Conservation (phyloP, 257 asterid species). For the Nyctanthes arbortristis region DNA sequence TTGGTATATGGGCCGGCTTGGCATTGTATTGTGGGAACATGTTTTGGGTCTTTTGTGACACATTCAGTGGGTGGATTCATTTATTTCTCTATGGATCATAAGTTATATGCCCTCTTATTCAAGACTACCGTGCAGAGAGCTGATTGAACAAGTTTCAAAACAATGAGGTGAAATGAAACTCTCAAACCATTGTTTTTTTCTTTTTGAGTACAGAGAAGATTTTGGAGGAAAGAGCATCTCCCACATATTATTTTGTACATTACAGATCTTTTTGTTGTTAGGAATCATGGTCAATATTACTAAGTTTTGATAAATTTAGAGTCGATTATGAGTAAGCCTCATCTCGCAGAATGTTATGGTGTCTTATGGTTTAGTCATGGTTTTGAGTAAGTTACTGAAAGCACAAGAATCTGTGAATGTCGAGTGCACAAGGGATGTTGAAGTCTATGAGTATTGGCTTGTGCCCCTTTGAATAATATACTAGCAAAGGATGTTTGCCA, state of each 20-base stretch:
- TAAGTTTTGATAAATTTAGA: neutral
- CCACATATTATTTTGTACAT: constrained; percentile 37
- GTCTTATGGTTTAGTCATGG: constrained; percentile 21
- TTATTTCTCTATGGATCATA: constrained; percentile 87
- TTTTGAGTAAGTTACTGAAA: constrained; percentile 33
- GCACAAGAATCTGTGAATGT: constrained; percentile 27
- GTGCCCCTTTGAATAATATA: constrained; percentile 21
- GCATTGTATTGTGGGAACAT: constrained; percentile 84
- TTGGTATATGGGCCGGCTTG: constrained; percentile 90
- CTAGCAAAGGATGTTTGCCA: neutral
- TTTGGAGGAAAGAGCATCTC: constrained; percentile 33
- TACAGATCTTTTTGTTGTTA: constrained; percentile 23
- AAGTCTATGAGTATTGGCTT: constrained; percentile 10
- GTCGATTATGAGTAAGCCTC: constrained; percentile 20
- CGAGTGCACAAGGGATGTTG: constrained; percentile 22
- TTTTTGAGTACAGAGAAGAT: constrained; percentile 25
- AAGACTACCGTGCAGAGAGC: constrained; percentile 88
- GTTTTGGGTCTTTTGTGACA: constrained; percentile 89
- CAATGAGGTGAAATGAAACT: constrained; percentile 31
- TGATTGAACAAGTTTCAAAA: constrained; percentile 26
- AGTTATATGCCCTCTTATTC: constrained; percentile 70
- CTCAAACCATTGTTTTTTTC: constrained; percentile 18
- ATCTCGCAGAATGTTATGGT: constrained; percentile 3
- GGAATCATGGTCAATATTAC: constrained; percentile 26
- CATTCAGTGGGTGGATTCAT: constrained; percentile 86